phyloP scores from a whole-genome alignment of 306 rosid species.

The Lotus japonicus region DNA sequence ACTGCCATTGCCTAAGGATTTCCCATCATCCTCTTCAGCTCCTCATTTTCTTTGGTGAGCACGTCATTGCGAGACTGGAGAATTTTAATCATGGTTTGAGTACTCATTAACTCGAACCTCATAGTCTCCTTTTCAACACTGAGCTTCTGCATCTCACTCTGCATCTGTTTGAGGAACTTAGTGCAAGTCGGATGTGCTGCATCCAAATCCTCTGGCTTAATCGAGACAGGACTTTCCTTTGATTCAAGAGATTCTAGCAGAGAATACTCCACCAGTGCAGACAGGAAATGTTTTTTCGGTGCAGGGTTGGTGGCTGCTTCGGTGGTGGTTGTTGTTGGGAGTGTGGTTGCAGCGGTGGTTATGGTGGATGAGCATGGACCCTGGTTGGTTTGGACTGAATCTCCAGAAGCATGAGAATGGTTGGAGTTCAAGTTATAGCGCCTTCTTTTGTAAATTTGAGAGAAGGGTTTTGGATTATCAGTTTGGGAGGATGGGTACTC shows the following conservation, averaged over 20 bases:
- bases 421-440: conserved; percentile 48
- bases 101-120: conserved; percentile 84
- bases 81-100: conserved; percentile 77
- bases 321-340: conserved; percentile 20
- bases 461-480: conserved; percentile 54
- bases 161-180: conserved; percentile 65
- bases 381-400: conserved; percentile 47
- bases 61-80: conserved; percentile 65
- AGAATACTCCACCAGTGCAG: conserved; percentile 85
- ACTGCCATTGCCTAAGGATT: conserved; percentile 12
- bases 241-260: conserved; percentile 74
- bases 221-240: conserved; percentile 33
- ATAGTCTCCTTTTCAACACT: conserved; percentile 66
- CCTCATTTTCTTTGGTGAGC: conserved; percentile 64
- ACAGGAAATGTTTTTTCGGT: conserved; percentile 63
- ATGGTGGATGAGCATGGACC: conserved; percentile 73
- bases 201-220: conserved; percentile 40
- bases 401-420: conserved; percentile 54
- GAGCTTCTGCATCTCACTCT: conserved; percentile 57
- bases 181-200: conserved; percentile 56
- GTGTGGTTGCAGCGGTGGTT: conserved; percentile 53
- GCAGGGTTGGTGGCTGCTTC: conserved; percentile 24
- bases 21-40: conserved; percentile 39
- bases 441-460: conserved; percentile 69
- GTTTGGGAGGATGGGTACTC: conserved; percentile 41